phyloP scores from a whole-genome alignment of 1,284 basidiomycete species.

The Irpex sp. region DNA sequence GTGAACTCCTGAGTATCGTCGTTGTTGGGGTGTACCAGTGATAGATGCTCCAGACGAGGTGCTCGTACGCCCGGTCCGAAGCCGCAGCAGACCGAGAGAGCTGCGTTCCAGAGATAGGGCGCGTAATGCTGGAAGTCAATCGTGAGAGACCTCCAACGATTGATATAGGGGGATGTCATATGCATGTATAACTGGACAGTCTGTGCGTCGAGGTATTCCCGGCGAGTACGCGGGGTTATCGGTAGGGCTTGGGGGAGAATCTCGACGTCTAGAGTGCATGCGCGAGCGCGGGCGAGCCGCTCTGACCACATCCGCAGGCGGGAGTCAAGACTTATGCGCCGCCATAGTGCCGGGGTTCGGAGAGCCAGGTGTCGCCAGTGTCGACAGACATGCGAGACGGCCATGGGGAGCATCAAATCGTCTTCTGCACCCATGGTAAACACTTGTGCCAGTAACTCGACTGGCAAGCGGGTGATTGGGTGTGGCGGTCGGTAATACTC shows the following conservation, averaged over 20 bases:
- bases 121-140: slow-evolving; percentile 52
- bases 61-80: slow-evolving; percentile 34
- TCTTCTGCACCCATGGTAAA: slow-evolving; percentile 57
- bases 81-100: slow-evolving; percentile 48
- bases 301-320: slow-evolving; percentile 55
- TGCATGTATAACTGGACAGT: slow-evolving; percentile 59
- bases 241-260: slow-evolving; percentile 26
- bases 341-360: slow-evolving; percentile 57
- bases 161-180: slow-evolving; percentile 45
- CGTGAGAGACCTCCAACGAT: slow-evolving; percentile 56
- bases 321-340: slow-evolving; percentile 46
- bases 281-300: slow-evolving; percentile 52
- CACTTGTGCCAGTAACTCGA: slow-evolving; percentile 57
- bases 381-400: slow-evolving; percentile 61
- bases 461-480: slow-evolving; percentile 52
- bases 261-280: slow-evolving; percentile 55
- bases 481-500: slow-evolving; percentile 27
- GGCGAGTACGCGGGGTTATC: slow-evolving; percentile 18
- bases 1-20: slow-evolving; percentile 64
- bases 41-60: slow-evolving; percentile 48
- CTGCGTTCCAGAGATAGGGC: slow-evolving; percentile 63
- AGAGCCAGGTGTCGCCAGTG: slow-evolving; percentile 58
- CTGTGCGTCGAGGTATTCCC: slow-evolving; percentile 39
- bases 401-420: slow-evolving; percentile 51
- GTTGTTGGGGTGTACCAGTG: slow-evolving; percentile 55